Conservation (phyloP, 768 basidiomycete genomes). For the Pluteus cervinus region DNA sequence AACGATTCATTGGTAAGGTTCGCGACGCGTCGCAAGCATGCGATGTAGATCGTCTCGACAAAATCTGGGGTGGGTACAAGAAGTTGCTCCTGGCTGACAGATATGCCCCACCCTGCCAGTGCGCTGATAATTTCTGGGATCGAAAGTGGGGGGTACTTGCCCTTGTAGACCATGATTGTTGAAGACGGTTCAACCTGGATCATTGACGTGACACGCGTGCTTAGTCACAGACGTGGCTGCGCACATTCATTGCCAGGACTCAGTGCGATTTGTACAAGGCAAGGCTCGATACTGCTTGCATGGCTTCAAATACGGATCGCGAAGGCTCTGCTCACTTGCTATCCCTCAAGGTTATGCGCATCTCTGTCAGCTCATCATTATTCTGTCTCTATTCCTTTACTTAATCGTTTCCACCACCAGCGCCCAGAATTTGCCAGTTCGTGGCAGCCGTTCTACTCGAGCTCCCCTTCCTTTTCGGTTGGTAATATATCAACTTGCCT, state of each 20-base stretch:
- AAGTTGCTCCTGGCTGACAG: conserved; percentile 64
- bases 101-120: conserved; percentile 63
- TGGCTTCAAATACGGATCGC: conserved; percentile 36
- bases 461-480: conserved; percentile 72
- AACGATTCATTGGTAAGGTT: conserved; percentile 54
- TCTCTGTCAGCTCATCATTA: conserved; percentile 57
- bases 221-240: no score
- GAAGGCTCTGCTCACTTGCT: conserved; percentile 60
- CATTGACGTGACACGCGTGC: no score
- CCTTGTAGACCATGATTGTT: conserved; percentile 33
- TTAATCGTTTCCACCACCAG: conserved; percentile 30
- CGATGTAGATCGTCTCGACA: conserved; percentile 61
- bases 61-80: conserved; percentile 63
- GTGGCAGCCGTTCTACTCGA: conserved; percentile 88
- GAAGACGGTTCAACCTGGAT: not conserved
- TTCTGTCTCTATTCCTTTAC: conserved; percentile 4
- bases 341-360: conserved; percentile 82
- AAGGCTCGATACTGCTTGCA: conserved; percentile 3
- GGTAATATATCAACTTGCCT: conserved; percentile 11
- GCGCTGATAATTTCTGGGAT: conserved; percentile 57
- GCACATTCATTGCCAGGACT: no score
- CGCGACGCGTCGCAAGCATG: conserved; percentile 69
- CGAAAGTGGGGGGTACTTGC: conserved; percentile 61
- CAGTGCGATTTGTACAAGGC: no score
- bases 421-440: conserved; percentile 67